Percentiles rank a stretch among this genome's conserved stretches.
Conservation (phyloP, 805 yeast species). For the Wickerhamiella australiensis region DNA sequence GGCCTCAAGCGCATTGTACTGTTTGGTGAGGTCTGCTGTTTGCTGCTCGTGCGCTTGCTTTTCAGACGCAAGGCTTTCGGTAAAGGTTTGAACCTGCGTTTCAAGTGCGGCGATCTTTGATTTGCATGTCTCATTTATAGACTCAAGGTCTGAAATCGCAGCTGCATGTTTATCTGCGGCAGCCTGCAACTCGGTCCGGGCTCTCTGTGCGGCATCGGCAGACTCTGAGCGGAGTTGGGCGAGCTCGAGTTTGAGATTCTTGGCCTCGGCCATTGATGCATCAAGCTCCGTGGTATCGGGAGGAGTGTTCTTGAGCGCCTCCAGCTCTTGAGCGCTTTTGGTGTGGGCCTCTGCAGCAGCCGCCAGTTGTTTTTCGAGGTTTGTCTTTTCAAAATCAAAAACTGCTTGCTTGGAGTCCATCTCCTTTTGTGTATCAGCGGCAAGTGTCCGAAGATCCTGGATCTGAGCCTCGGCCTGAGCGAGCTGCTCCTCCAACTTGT, state of each 20-base stretch:
- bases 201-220: background rate
- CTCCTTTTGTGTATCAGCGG: background rate
- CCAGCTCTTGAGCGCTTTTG: background rate
- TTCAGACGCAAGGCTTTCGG: background rate
- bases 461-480: slow-evolving; percentile 27
- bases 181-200: background rate
- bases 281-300: slow-evolving; percentile 8
- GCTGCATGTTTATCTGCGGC: background rate
- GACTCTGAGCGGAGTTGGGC: background rate
- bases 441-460: slow-evolving; percentile 31
- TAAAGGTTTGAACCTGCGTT: background rate
- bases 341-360: background rate
- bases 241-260: slow-evolving; percentile 4
- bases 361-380: background rate
- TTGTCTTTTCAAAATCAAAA: background rate
- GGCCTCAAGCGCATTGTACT: background rate
- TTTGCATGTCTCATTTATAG: background rate
- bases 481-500: slow-evolving; percentile 34
- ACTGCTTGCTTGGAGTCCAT: background rate
- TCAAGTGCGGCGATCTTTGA: background rate
- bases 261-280: slow-evolving; percentile 14
- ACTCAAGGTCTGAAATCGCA: background rate
- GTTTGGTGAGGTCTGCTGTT: background rate
- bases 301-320: slow-evolving; percentile 4
- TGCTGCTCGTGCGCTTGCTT: background rate